phyloP scores from a whole-genome alignment of 2,329 filamentous ascomycete species.

The Alternaria sp. region DNA sequence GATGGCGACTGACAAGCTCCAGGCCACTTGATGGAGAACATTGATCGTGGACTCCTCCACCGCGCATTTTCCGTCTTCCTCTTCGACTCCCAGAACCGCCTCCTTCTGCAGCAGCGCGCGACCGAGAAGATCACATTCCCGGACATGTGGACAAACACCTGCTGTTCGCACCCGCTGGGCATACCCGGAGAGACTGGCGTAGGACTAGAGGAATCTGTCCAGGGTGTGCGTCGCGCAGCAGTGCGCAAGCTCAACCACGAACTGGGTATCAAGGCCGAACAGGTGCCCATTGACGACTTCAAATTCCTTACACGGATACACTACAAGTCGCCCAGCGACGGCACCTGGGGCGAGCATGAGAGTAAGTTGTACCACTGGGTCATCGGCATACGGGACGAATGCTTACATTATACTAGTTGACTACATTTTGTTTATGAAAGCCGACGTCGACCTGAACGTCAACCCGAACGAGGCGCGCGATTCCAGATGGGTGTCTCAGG shows the following conservation, averaged over 20 bases:
- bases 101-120: constrained; percentile 94
- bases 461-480: constrained; percentile 91
- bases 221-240: constrained; percentile 88
- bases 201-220: constrained; percentile 77
- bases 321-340: constrained; percentile 95
- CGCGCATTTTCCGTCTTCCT: constrained; percentile 98
- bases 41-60: constrained; percentile 92
- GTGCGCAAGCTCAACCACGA: constrained; percentile 94
- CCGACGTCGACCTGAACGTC: constrained; percentile 80
- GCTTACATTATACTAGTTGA: constrained; percentile 69
- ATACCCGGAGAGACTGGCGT: constrained; percentile 90
- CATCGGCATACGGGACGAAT: not conserved
- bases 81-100: constrained; percentile 90
- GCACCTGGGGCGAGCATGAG: constrained; percentile 99
- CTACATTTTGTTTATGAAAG: constrained; percentile 95
- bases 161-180: constrained; percentile 95
- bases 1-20: constrained; percentile 16
- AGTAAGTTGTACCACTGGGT: constrained; percentile 63
- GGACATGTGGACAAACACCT: constrained; percentile 99
- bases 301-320: constrained; percentile 95
- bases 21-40: constrained; percentile 99
- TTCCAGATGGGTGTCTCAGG: constrained; percentile 80
- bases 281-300: constrained; percentile 91
- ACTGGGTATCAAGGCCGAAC: constrained; percentile 84
- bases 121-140: constrained; percentile 98